phyloP scores from a whole-genome alignment of 2,329 filamentous ascomycete genomes.

The Colletotrichum nymphaeae region DNA sequence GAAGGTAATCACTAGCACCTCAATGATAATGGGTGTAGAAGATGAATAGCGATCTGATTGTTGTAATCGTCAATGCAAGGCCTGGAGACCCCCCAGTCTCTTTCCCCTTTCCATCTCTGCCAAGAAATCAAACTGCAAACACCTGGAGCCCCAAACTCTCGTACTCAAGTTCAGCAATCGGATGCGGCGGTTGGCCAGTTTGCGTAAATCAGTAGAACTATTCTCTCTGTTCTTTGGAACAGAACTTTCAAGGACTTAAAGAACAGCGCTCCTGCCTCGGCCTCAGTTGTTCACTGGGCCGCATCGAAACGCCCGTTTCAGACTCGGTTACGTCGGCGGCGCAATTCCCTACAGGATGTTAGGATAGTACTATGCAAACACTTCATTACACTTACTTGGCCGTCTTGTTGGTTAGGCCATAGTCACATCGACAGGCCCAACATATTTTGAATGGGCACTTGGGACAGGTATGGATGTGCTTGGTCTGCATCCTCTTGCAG shows the following conservation, averaged over 20 bases:
- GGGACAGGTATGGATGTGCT: not conserved
- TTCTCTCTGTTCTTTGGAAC: no score
- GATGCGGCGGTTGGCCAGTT: no score
- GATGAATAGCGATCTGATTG: not conserved
- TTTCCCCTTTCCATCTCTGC: no score
- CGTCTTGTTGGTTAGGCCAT: no score
- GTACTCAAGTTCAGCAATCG: no score
- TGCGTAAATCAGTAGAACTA: no score
- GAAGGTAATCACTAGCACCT: not conserved
- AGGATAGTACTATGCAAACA: not conserved
- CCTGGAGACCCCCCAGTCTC: no score
- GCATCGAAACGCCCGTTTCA: not conserved
- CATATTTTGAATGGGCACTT: not conserved
- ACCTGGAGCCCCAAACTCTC: no score
- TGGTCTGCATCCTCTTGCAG: not conserved
- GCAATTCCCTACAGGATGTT: not conserved
- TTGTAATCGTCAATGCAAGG: not conserved
- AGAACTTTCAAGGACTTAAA: no score
- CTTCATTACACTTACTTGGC: not conserved
- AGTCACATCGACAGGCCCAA: not conserved
- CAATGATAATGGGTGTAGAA: not conserved
- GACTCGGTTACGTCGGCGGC: not conserved
- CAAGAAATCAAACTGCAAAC: no score
- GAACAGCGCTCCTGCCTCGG: no score
- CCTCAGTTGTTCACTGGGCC: not conserved